Base-by-base conservation (phyloP, 2,329 filamentous ascomycete genomes). In the Penicillium sp. region DNA sequence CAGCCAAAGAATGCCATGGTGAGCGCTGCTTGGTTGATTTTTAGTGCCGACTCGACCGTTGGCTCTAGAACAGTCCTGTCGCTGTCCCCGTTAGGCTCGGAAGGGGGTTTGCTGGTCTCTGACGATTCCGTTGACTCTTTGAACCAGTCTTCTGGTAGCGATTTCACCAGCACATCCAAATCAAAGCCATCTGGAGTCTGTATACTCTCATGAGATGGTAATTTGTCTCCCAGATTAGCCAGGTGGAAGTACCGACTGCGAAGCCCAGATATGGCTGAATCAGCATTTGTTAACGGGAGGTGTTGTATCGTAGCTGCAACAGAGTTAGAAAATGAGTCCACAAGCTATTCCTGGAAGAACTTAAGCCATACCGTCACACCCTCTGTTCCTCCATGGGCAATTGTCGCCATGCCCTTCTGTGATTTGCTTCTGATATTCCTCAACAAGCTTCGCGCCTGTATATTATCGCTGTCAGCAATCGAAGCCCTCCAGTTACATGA, bases 341-440 rank as follows among this genome's bases (percentile, higher is more conserved):
- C 22, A 11, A 37, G 1, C 17, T 20, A 2, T 1, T 28, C 17
- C 3, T 8, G 8, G 14, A 14, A 20, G 28, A 49, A 31, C 14
- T 28, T 10, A 22, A 56, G n/a, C 65, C 72, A 54, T 80, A 91
- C 90, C 88, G 76, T 96, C 92, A 73, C 93, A 97, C n/a, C 92
- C 92, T 60, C 87, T 87, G 73, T 87, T 90, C 68, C 87, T 86
- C 95, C 94, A 99, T 17, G 95, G 81, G 71, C 94, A 99, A 62
- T 87, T 88, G 54, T 92, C 88, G 31, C 88, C 84, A 73, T 99
- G 94, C 2, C 88, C 90, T 25, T 86, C 83, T 14, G 90, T 78
- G 54, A 97, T 88, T 60, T 94, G 80, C 53, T 87, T 86, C 22
- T 81, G 82, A 72, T 96, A 97, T 69, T 89, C 88, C 48, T 90